Evolutionary conservation across 176 grass and related monocot species (phyloP).

Genomic region (Alopecurus myosuroides): DNA sequence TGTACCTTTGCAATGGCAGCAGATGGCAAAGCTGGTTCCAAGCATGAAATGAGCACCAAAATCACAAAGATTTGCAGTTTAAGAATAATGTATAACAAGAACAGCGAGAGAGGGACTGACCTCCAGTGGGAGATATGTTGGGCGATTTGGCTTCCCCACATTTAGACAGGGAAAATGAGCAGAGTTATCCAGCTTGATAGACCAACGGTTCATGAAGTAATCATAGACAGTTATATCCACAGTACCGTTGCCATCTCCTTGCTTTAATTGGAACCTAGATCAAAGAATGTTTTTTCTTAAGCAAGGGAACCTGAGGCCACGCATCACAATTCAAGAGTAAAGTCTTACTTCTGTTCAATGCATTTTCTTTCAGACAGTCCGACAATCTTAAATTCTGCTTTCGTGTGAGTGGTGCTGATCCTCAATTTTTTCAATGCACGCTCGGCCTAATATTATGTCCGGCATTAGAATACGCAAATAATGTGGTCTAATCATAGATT

Average conservation of each 20-base stretch:
- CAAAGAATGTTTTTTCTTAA: no score
- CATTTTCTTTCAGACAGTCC: background rate
- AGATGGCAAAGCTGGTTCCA: constrained; percentile 41
- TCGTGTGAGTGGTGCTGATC: constrained; percentile 8
- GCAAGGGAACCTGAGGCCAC: no score
- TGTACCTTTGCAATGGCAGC: constrained; percentile 66
- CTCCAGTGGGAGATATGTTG: constrained; percentile 15
- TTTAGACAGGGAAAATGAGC: background rate
- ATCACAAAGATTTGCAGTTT: background rate
- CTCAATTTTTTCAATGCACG: background rate
- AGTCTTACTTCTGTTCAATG: constrained; percentile 7
- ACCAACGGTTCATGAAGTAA: constrained; percentile 14
- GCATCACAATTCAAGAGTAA: background rate
- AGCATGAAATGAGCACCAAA: constrained; percentile 8
- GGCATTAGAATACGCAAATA: background rate
- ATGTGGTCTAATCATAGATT: background rate
- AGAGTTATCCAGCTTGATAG: background rate
- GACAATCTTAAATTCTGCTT: background rate
- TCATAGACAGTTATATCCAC: constrained; percentile 25
- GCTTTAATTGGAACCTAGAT: background rate
- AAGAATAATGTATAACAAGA: background rate
- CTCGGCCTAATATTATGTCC: background rate
- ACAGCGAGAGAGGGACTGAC: background rate
- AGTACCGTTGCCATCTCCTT: background rate
- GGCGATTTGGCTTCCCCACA: constrained; percentile 8